Percentiles rank a stretch among this genome's conserved stretches.
These are phyloP conservation scores for Coemansia sp. DNA, from an alignment of 192 early-diverging fungal species.

Conservation along the genomic window DNA sequence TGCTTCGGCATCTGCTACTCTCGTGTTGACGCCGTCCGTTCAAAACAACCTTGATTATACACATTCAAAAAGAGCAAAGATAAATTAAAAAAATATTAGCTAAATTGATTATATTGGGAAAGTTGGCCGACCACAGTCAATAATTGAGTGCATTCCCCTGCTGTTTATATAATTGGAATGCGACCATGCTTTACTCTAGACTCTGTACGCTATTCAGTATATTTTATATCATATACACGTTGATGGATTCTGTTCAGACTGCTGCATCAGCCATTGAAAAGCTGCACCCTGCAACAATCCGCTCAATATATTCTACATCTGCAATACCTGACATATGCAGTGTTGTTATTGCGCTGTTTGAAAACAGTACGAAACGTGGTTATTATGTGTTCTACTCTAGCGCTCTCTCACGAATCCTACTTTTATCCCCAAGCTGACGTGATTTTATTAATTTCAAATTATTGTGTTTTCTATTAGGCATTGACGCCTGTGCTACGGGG, in stretches of 20 bases:
- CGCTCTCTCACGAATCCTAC: too few relatives aligned
- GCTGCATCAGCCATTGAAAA: neutral
- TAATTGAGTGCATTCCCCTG: neutral
- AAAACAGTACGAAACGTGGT: constrained; percentile 33
- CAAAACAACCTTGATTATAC: neutral
- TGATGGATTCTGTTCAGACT: neutral
- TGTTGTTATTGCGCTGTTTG: constrained; percentile 25
- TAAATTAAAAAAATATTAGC: neutral
- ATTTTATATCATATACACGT: neutral
- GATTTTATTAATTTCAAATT: too few relatives aligned
- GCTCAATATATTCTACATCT: constrained; percentile 26
- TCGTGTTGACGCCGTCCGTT: too few relatives aligned
- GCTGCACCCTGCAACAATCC: constrained; percentile 1
- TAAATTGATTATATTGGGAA: neutral
- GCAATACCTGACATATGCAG: constrained; percentile 30
- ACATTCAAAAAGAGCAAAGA: neutral
- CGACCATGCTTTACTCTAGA: neutral
- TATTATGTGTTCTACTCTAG: neutral
- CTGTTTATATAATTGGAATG: neutral
- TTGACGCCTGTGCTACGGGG: constrained; percentile 40
- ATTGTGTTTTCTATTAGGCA: constrained; percentile 16
- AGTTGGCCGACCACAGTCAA: neutral
- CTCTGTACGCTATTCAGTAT: neutral
- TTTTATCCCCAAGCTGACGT: too few relatives aligned
- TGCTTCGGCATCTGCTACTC: neutral